A percentile compares a stretch with the other conserved stretches of the same genome.
Evolutionary conservation across 176 grass and related monocot species (phyloP).

Genomic region (Paspalum vaginatum): DNA sequence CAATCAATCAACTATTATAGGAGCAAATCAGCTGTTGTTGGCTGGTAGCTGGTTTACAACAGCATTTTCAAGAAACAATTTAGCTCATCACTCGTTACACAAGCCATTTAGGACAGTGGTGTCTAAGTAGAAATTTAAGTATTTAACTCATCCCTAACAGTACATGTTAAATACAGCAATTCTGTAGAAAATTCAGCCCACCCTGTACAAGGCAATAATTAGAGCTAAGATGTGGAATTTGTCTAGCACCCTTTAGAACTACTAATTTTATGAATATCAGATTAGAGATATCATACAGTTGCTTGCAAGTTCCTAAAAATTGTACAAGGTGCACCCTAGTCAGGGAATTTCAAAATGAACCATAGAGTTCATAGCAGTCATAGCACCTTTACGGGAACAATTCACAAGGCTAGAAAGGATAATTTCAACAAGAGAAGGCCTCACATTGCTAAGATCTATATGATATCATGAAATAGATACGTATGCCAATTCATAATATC

Average conservation of each 20-base stretch:
- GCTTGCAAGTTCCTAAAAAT: constrained; percentile 14
- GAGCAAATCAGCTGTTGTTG: not conserved
- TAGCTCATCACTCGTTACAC: not conserved
- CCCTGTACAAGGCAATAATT: not conserved
- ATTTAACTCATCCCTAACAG: not conserved
- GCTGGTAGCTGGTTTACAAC: not conserved
- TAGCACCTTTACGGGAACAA: not conserved
- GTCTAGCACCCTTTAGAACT: not conserved
- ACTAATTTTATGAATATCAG: not conserved
- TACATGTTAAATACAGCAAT: not conserved
- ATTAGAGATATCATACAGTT: not conserved
- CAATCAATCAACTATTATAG: constrained; percentile 18
- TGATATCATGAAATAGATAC: not conserved
- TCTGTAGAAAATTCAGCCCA: not conserved
- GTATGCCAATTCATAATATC: not conserved
- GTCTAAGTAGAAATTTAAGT: not conserved
- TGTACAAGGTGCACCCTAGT: not conserved
- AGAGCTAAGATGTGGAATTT: not conserved
- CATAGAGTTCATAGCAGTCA: not conserved
- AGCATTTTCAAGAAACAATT: constrained; percentile 16
- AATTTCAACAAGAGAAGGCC: not conserved
- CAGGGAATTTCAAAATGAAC: not conserved
- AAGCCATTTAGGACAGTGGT: not conserved
- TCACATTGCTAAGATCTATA: not conserved
- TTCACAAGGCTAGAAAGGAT: not conserved